phyloP scores from a whole-genome alignment of 2,329 filamentous ascomycete species.

The Pseudogymnoascus verrucosus region DNA sequence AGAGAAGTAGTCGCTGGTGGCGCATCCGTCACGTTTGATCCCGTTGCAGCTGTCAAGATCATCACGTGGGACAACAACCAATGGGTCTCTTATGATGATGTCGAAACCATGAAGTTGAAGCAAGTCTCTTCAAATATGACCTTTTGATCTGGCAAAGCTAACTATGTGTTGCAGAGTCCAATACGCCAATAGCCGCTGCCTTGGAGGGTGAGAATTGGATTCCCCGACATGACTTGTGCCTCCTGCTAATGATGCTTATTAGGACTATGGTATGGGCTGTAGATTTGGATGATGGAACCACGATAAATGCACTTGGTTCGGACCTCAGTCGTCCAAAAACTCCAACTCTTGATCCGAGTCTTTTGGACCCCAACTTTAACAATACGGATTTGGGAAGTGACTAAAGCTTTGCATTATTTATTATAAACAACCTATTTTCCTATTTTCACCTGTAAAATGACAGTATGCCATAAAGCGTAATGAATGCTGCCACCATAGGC shows the following conservation, averaged over 20 bases:
- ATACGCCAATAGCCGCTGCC: neutral
- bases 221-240: neutral
- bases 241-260: neutral
- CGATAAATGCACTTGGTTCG: constrained; percentile 3
- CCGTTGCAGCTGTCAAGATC: constrained; percentile 27
- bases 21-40: constrained; percentile 20
- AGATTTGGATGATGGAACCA: constrained; percentile 10
- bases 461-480: neutral
- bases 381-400: neutral
- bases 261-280: constrained; percentile 9
- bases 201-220: neutral
- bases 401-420: neutral
- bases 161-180: neutral
- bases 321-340: constrained; percentile 3
- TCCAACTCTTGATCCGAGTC: neutral
- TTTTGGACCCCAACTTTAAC: neutral
- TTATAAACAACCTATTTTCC: neutral
- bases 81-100: constrained; percentile 26
- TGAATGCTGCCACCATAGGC: too few species aligned
- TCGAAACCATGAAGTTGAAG: neutral
- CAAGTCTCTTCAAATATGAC: neutral
- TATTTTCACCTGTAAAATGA: too few species aligned
- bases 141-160: neutral
- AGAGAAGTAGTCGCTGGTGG: constrained; percentile 15
- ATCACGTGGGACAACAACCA: constrained; percentile 29